phyloP scores from a whole-genome alignment of 306 rosid genomes.

The Erythrophleum fordii region DNA sequence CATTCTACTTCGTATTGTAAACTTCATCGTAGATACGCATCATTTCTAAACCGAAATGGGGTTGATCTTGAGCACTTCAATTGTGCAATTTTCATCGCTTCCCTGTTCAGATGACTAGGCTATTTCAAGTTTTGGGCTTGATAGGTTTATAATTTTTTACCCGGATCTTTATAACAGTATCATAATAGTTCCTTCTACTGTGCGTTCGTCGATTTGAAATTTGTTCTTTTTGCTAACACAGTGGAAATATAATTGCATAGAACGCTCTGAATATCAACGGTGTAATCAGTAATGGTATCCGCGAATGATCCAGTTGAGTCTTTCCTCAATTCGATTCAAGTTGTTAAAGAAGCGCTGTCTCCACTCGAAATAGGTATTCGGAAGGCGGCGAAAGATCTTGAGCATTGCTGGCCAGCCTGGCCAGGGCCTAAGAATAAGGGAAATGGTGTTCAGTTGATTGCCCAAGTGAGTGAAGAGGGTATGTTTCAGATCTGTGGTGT shows the following conservation, averaged over 20 bases:
- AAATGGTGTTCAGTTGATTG: conserved; percentile 54
- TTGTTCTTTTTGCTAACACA: background rate
- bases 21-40: background rate
- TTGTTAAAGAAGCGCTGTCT: conserved; percentile 70
- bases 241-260: conserved; percentile 2
- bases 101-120: conserved; percentile 27
- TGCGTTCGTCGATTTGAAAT: background rate
- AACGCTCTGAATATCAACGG: conserved; percentile 35
- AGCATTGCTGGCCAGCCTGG: conserved; percentile 76
- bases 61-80: conserved; percentile 23
- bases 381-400: conserved; percentile 90
- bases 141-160: conserved; percentile 20
- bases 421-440: conserved; percentile 59
- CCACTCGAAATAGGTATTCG: conserved; percentile 82
- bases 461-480: conserved; percentile 54
- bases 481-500: conserved; percentile 71
- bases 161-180: conserved; percentile 42
- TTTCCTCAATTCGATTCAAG: conserved; percentile 84
- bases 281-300: conserved; percentile 71
- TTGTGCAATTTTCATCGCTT: conserved; percentile 40
- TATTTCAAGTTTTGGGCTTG: conserved; percentile 33
- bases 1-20: background rate
- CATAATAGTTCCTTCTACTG: conserved; percentile 32
- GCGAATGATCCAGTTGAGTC: conserved; percentile 85
- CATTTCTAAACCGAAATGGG: conserved; percentile 32